Conservation (phyloP, 495 filamentous ascomycete species). For the Neurospora sp. region DNA sequence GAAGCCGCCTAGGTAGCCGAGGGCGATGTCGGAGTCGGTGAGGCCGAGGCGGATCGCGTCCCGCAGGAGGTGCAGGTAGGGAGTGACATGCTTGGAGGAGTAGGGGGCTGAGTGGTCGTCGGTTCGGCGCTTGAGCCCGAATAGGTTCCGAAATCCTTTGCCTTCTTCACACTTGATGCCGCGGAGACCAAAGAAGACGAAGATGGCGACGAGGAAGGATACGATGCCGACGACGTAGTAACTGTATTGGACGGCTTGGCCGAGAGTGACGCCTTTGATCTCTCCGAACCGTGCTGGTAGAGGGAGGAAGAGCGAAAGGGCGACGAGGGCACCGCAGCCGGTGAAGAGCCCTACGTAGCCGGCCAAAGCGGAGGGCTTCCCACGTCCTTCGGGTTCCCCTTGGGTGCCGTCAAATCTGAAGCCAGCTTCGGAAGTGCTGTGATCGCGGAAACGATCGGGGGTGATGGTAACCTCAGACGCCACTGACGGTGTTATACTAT, state of each 20-base stretch:
- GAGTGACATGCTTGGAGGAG: conserved; percentile 20
- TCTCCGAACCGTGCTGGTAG: conserved; percentile 69
- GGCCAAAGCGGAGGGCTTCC: conserved; percentile 55
- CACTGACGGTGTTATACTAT: conserved; percentile 41
- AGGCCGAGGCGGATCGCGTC: conserved; percentile 66
- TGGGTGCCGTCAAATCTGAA: conserved; percentile 3
- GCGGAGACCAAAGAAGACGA: conserved; percentile 73
- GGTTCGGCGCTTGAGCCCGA: conserved; percentile 26
- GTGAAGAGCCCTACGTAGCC: conserved; percentile 89
- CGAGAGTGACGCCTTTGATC: conserved; percentile 52
- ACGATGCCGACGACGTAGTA: conserved; percentile 75
- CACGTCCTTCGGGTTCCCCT: neutral
- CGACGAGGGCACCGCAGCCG: conserved; percentile 81
- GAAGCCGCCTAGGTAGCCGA: conserved; percentile 89
- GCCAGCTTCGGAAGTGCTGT: conserved; percentile 4
- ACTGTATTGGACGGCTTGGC: conserved; percentile 60
- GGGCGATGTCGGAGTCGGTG: conserved; percentile 61
- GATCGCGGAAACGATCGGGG: conserved; percentile 36
- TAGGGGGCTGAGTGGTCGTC: conserved; percentile 9
- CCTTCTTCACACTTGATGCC: conserved; percentile 66
- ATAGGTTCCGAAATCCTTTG: conserved; percentile 53
- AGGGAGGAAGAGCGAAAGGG: conserved; percentile 71
- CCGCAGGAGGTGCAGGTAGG: conserved; percentile 43
- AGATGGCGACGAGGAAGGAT: conserved; percentile 60
- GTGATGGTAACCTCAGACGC: conserved; percentile 58